Evolutionary conservation across 148 eudicot genomes (phyloP).

Genomic region (Fagopyrum tataricum): DNA sequence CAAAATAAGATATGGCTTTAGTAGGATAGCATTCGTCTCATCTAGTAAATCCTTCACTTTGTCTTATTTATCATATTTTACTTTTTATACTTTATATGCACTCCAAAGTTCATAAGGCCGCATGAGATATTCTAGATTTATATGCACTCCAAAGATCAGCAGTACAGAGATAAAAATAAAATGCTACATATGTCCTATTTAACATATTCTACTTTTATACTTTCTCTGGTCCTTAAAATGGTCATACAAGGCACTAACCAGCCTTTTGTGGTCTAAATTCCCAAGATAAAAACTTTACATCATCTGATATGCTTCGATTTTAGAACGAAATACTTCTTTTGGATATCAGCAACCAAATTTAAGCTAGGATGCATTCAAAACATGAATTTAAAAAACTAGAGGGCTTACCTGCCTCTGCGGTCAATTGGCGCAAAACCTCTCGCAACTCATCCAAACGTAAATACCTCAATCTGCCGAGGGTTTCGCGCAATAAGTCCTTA

Average conservation of each 20-base stretch:
- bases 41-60: conserved; percentile 47
- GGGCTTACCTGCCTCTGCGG: conserved; percentile 41
- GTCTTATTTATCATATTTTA: background rate
- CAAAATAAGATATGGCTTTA: conserved; percentile 49
- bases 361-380: background rate
- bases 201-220: background rate
- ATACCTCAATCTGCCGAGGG: conserved; percentile 17
- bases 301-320: background rate
- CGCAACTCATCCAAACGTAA: conserved; percentile 29
- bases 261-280: background rate
- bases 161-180: background rate
- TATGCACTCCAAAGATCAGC: background rate
- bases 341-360: background rate
- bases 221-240: background rate
- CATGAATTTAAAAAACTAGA: background rate
- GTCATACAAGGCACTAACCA: background rate
- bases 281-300: background rate
- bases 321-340: background rate
- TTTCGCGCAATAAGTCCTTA: conserved; percentile 14
- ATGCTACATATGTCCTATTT: background rate
- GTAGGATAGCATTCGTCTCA: conserved; percentile 43
- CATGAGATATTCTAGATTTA: background rate
- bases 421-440: conserved; percentile 24
- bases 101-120: background rate
- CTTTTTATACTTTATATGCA: background rate